phyloP scores from a whole-genome alignment of 1,284 basidiomycete genomes.

The Austroboletus novae-zelandiae region DNA sequence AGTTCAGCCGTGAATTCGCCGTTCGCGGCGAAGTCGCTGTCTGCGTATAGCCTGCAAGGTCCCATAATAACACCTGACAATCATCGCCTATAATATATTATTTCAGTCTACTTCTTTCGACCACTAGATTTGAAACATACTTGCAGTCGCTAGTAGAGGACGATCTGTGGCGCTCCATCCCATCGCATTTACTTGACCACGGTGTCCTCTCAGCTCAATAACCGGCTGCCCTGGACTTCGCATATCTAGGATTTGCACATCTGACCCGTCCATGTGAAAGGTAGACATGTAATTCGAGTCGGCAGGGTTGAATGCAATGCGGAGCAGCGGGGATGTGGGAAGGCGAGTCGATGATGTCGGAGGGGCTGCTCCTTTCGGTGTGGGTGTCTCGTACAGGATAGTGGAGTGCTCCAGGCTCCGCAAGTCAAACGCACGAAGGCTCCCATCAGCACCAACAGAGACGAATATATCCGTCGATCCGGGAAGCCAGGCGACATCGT shows the following conservation, averaged over 20 bases:
- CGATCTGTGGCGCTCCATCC: conserved; percentile 85
- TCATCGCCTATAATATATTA: conserved; percentile 69
- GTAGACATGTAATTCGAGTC: conserved; percentile 93
- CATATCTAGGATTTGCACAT: conserved; percentile 92
- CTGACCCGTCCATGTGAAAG: conserved; percentile 85
- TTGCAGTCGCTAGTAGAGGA: conserved; percentile 81
- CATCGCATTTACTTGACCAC: conserved; percentile 74
- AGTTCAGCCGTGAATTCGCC: conserved; percentile 66
- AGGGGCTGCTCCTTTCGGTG: conserved; percentile 64
- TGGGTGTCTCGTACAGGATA: conserved; percentile 94
- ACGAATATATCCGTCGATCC: conserved; percentile 98
- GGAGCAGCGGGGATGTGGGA: conserved; percentile 75
- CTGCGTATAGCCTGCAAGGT: conserved; percentile 66
- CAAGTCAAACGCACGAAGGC: conserved; percentile 93
- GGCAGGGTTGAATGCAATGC: conserved; percentile 84
- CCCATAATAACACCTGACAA: conserved; percentile 88
- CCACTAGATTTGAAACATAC: conserved; percentile 28
- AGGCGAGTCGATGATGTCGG: conserved; percentile 63
- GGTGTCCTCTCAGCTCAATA: conserved; percentile 83
- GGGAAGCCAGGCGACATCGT: conserved; percentile 98
- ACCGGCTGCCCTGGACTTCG: conserved; percentile 91
- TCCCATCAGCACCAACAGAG: conserved; percentile 97
- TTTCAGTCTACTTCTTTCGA: conserved; percentile 3
- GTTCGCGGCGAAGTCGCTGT: conserved; percentile 59
- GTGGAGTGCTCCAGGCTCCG: conserved; percentile 97